Conservation (phyloP, 2,329 filamentous ascomycete species). For the Colletotrichum kahawae region DNA sequence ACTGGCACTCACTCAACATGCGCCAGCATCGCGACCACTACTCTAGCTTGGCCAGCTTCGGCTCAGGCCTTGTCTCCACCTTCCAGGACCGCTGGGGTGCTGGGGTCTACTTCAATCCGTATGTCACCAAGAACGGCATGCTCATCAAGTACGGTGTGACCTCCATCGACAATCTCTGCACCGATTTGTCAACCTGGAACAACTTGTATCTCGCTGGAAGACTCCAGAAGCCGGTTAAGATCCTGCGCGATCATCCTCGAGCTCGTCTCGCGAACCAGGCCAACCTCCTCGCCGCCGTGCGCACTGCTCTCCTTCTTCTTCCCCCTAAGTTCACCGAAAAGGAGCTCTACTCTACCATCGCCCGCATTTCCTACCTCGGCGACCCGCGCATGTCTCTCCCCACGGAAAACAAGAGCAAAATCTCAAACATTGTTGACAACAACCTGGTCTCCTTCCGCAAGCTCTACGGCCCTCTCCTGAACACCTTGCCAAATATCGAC, state of each 20-base stretch:
- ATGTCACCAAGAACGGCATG: conserved; percentile 91
- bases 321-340: conserved; percentile 85
- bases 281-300: conserved; percentile 89
- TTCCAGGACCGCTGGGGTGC: conserved; percentile 90
- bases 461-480: conserved; percentile 87
- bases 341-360: conserved; percentile 88
- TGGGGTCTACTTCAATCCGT: conserved; percentile 97
- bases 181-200: conserved; percentile 88
- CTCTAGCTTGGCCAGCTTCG: conserved; percentile 81
- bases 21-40: conserved; percentile 91
- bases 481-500: conserved; percentile 85
- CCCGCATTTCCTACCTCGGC: conserved; percentile 90
- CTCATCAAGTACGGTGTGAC: conserved; percentile 98
- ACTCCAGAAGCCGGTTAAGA: conserved; percentile 97
- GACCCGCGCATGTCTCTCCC: conserved; percentile 95
- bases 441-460: conserved; percentile 92
- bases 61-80: conserved; percentile 82
- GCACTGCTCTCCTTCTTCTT: conserved; percentile 86
- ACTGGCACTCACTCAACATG: conserved; percentile 96
- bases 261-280: conserved; percentile 95
- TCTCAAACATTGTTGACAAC: conserved; percentile 90
- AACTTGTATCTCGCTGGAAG: conserved; percentile 96
- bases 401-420: conserved; percentile 90
- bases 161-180: conserved; percentile 86
- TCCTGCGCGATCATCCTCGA: conserved; percentile 89